Base-by-base conservation (phyloP, 805 yeast species). In the Metschnikowia lunata region DNA sequence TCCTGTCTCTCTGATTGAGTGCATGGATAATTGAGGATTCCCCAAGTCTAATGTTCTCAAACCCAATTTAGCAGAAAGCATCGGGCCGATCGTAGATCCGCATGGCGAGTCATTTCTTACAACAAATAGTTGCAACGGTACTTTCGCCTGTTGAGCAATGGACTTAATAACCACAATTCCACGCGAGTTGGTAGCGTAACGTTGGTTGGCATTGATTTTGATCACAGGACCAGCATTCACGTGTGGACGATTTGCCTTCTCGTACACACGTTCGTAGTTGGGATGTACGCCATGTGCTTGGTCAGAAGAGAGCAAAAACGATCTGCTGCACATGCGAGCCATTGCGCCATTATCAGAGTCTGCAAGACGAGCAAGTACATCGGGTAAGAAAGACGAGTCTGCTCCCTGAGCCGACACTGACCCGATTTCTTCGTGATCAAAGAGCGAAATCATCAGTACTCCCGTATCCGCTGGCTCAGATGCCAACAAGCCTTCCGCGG, bases 281-380 rank as follows among this genome's bases (percentile, higher is more conserved):
- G 99, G 99, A 63, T 91, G 97, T 32, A 91, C 85, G 29, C 96
- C 98, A 61, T 91, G 99, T 1, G 98, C 96, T 81, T 89, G 93
- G 63, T 91, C 99, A 0, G 96, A 87, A 0, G 97, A 90, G 36
- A 93, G 64, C 54, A 91, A 76, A 64, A 93, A 90, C 1, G 97
- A 88, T 61, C 45, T 47, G 37, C 49, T 46, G 44, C 56, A 51
- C 51, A 54, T 42, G 9, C 83, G 83, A 8, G 90, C 75, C 67
- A 82, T 74, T 1, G 84, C 62, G 15, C 43, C 47, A 26, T 55
- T 54, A 42, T 58, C 53, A 30, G 54, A 41, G 28, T 47, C 57
- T 1, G 89, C 76, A 37, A 90, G 64, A 59, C 97, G 78, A 48
- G 76, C 78, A 41, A 90, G 62, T 30, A 88, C 74, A 54, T 88